Percentiles rank a stretch among this genome's conserved stretches.
phyloP scores from a whole-genome alignment of 1,139 yeast genomes.

The Candida mesenterica region DNA sequence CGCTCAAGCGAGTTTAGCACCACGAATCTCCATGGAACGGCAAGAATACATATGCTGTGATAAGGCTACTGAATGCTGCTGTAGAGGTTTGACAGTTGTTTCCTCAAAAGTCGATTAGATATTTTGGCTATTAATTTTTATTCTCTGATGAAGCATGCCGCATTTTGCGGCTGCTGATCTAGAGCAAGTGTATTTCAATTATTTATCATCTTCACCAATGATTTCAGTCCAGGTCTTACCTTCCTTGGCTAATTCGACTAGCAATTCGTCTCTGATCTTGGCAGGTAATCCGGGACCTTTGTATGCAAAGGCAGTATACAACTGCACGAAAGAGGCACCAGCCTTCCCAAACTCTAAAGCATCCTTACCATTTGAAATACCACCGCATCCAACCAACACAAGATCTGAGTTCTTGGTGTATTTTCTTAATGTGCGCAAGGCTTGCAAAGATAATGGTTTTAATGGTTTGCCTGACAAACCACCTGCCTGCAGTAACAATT shows the following conservation, averaged over 20 bases:
- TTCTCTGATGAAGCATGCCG: too few species aligned
- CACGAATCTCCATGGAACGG: too few species aligned
- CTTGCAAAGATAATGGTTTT: conserved; percentile 73
- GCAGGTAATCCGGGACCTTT: conserved; percentile 88
- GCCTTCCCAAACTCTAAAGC: conserved; percentile 91
- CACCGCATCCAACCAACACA: conserved; percentile 92
- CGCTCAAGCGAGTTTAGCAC: too few species aligned
- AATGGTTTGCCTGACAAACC: conserved; percentile 94
- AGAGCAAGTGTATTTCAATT: not conserved
- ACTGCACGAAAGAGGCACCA: conserved; percentile 84
- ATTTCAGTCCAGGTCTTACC: conserved; percentile 85
- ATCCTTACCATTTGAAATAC: conserved; percentile 79
- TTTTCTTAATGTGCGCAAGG: conserved; percentile 67
- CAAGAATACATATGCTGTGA: too few species aligned
- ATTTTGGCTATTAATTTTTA: too few species aligned
- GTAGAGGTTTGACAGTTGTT: too few species aligned
- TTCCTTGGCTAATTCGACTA: conserved; percentile 61
- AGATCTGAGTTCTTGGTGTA: conserved; percentile 70
- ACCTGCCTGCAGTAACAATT: conserved; percentile 61
- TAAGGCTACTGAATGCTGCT: too few species aligned
- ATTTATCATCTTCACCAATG: conserved; percentile 38
- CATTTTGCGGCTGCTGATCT: too few species aligned
- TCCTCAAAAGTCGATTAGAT: too few species aligned
- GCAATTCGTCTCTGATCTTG: conserved; percentile 73
- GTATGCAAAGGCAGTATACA: conserved; percentile 89